Conservation (phyloP, 202 grass and related monocot genomes). For the Thinopyrum obtusiflorum region DNA sequence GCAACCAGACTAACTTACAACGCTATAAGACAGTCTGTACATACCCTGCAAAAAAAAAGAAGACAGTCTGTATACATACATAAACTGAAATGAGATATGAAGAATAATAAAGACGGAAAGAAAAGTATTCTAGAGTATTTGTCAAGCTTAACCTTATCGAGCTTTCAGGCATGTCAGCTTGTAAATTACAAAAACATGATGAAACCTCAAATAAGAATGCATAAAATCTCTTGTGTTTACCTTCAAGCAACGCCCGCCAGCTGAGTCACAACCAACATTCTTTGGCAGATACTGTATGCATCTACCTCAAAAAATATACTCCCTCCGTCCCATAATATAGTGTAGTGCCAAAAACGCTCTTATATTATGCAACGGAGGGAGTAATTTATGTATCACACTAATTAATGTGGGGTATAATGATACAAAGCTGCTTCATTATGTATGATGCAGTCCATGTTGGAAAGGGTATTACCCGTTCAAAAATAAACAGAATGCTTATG, state of each 20-base stretch:
- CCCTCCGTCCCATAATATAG: too few species aligned
- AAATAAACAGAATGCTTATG: too few species aligned
- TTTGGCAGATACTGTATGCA: too few species aligned
- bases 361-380: too few species aligned
- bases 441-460: too few species aligned
- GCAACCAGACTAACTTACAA: too few species aligned
- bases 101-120: not conserved
- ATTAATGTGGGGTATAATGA: too few species aligned
- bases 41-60: too few species aligned
- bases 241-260: not conserved
- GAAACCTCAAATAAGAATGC: conserved; percentile 4
- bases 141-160: not conserved
- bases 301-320: not conserved
- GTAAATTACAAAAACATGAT: not conserved
- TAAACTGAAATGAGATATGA: not conserved
- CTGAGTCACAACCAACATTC: conserved; percentile 48
- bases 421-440: too few species aligned
- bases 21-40: not conserved
- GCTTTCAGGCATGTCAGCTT: not conserved
- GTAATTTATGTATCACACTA: too few species aligned
- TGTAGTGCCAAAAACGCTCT: too few species aligned
- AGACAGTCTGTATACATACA: not conserved
- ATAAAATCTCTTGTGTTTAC: not conserved
- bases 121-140: not conserved
- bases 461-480: too few species aligned